Evolutionary conservation across 805 yeast species (phyloP).

Genomic region (Teunomyces aglyptinius): DNA sequence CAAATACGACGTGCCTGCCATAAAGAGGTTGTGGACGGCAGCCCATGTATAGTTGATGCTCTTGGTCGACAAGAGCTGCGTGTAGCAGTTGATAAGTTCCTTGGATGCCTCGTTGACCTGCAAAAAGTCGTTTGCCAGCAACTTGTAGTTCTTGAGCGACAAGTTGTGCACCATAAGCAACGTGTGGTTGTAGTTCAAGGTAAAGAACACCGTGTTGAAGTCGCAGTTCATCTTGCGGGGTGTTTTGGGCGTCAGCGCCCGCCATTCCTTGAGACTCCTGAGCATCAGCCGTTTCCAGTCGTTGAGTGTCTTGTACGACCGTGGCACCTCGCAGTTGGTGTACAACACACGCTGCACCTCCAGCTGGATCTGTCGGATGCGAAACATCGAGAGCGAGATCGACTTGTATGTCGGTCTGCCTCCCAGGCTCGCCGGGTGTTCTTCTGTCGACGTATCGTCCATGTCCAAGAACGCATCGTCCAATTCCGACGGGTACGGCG

Average conservation of each 20-base stretch:
- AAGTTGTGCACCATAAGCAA: conserved; percentile 71
- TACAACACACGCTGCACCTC: conserved; percentile 71
- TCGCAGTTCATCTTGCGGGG: conserved; percentile 65
- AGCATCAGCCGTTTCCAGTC: conserved; percentile 64
- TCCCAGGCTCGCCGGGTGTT: conserved; percentile 11
- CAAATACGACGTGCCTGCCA: conserved; percentile 84
- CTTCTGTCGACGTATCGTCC: conserved; percentile 16
- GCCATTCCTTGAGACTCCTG: conserved; percentile 62
- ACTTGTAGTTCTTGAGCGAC: conserved; percentile 63
- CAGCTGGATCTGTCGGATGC: conserved; percentile 71
- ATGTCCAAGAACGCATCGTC: conserved; percentile 67
- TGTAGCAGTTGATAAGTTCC: conserved; percentile 63
- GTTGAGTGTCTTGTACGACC: conserved; percentile 49
- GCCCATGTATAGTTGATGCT: conserved; percentile 88
- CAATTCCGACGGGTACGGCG: conserved; percentile 66
- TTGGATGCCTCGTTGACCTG: conserved; percentile 62
- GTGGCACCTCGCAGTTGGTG: conserved; percentile 69
- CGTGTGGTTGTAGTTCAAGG: conserved; percentile 75
- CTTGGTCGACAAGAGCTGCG: conserved; percentile 52
- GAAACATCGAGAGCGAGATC: conserved; percentile 65
- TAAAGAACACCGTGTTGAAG: conserved; percentile 68
- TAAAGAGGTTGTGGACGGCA: conserved; percentile 82
- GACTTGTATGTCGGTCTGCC: conserved; percentile 60
- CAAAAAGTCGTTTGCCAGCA: conserved; percentile 52
- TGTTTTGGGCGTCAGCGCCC: conserved; percentile 52